Conservation (phyloP, 2,329 filamentous ascomycete species). For the Neofusicoccum ribis region DNA sequence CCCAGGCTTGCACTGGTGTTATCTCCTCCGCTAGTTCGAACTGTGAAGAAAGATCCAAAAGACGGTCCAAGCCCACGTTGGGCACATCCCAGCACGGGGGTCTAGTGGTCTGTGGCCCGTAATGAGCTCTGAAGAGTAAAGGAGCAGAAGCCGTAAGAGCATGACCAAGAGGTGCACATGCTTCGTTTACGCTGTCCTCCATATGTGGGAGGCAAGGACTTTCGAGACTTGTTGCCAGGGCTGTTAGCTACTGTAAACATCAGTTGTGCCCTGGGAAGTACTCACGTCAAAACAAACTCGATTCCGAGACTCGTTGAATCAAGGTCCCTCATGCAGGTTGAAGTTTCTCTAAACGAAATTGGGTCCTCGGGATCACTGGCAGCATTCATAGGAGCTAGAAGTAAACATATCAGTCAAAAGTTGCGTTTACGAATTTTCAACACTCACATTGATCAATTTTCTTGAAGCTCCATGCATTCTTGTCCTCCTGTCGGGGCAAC, state of each 20-base stretch:
- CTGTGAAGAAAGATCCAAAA: constrained; percentile 25
- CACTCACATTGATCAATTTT: neutral
- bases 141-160: constrained; percentile 32
- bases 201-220: neutral
- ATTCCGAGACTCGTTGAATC: neutral
- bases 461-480: neutral
- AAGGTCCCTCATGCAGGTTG: neutral
- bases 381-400: neutral
- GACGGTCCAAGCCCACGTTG: constrained; percentile 24
- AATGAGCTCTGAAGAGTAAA: constrained; percentile 27
- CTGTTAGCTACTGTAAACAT: neutral
- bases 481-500: neutral
- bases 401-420: neutral
- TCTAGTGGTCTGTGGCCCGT: constrained; percentile 22
- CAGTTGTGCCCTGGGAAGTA: too few relatives aligned
- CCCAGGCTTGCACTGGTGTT: constrained; percentile 42
- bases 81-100: constrained; percentile 25
- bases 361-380: neutral
- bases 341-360: neutral
- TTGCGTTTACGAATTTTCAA: neutral
- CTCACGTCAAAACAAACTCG: neutral
- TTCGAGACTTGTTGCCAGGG: neutral
- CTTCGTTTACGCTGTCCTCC: constrained; percentile 21
- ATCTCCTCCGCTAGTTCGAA: constrained; percentile 30
- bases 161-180: constrained; percentile 29